Evolutionary conservation across 306 rosid genomes (phyloP).

Genomic region (Cucurbita pepo): DNA sequence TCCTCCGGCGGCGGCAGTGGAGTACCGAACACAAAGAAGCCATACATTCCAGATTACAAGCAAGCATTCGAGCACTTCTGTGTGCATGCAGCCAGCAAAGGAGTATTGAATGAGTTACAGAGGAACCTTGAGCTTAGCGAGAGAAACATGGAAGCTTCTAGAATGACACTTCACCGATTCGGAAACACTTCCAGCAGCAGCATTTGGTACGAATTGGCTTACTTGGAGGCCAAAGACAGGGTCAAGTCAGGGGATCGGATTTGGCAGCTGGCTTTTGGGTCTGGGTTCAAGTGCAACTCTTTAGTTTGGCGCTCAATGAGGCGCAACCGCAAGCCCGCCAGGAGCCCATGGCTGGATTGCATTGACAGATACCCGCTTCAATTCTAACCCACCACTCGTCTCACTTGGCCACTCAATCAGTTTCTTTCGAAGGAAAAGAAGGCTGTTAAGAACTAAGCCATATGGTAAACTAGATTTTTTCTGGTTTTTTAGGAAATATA

Average conservation of each 20-base stretch:
- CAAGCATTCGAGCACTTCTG: slow-evolving; percentile 91
- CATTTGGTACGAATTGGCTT: slow-evolving; percentile 88
- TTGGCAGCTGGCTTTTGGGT: slow-evolving; percentile 91
- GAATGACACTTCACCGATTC: slow-evolving; percentile 76
- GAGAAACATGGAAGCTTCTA: slow-evolving; percentile 69
- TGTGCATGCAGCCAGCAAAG: slow-evolving; percentile 73
- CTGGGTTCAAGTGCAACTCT: slow-evolving; percentile 93
- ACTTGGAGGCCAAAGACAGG: slow-evolving; percentile 74
- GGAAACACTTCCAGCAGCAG: slow-evolving; percentile 97
- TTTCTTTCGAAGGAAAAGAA: background rate
- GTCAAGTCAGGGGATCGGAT: slow-evolving; percentile 71
- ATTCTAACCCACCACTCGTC: background rate
- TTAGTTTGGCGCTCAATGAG: slow-evolving; percentile 68
- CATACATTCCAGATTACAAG: slow-evolving; percentile 89
- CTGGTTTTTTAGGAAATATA: background rate
- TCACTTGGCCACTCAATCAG: background rate
- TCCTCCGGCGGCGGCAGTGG: slow-evolving; percentile 30
- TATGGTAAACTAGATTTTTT: background rate
- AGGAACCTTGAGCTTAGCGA: slow-evolving; percentile 74
- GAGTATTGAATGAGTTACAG: slow-evolving; percentile 69
- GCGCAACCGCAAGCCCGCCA: slow-evolving; percentile 35
- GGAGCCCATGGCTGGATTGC: slow-evolving; percentile 78
- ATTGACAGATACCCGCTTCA: slow-evolving; percentile 42
- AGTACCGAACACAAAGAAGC: slow-evolving; percentile 30
- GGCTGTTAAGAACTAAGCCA: background rate